phyloP scores from a whole-genome alignment of 345 rosid species.

The Lepidium didymum region DNA sequence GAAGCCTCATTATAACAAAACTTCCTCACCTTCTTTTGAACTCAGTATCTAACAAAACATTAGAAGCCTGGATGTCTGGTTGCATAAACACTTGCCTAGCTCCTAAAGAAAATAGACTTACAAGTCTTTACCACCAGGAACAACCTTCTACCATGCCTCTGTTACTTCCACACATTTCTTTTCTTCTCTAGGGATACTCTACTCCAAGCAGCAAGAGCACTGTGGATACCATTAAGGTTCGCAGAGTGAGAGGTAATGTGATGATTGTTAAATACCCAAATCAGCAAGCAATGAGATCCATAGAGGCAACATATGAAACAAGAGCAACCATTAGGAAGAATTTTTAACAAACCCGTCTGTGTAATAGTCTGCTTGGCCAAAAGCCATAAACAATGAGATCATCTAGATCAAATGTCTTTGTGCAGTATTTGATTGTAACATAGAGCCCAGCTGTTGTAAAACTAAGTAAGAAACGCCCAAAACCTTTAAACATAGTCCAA shows the following conservation, averaged over 20 bases:
- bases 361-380: too few species aligned
- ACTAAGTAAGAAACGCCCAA: too few species aligned
- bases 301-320: background rate
- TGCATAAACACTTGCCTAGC: background rate
- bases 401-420: too few species aligned
- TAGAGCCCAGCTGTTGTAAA: background rate
- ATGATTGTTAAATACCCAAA: background rate
- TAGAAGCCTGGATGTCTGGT: background rate
- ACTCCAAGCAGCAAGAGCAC: background rate
- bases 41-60: background rate
- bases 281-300: background rate
- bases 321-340: background rate
- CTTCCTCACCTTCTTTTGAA: background rate
- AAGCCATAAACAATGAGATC: too few species aligned
- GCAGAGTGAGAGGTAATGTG: background rate
- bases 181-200: background rate
- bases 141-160: background rate
- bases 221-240: background rate
- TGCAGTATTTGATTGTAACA: background rate
- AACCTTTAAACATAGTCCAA: background rate
- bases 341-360: too few species aligned
- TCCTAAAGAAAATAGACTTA: background rate
- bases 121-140: background rate
- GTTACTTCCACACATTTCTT: background rate
- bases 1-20: background rate